Evolutionary conservation across 2,329 filamentous ascomycete genomes (phyloP), one percentile per base, ranked within the genome.

Genomic region (Tolypocladium tundrense): DNA sequence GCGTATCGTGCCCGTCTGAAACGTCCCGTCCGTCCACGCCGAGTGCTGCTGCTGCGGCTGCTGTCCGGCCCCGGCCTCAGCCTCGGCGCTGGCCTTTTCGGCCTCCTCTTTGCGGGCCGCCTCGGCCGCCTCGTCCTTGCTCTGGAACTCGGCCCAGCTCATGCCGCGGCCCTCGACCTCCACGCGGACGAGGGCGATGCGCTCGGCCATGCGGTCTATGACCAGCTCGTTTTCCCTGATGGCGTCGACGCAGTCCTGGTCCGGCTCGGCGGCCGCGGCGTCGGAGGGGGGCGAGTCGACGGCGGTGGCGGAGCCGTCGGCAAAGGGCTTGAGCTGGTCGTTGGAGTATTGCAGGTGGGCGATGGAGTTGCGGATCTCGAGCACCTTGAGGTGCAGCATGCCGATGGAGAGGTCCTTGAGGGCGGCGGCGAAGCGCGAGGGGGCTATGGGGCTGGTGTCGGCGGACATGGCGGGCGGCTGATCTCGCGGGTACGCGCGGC

Each of bases 281-380:
- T 48, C 54, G 24, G 65, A 54, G 19, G 58, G 8, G 7, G 33
- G 59, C 60, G 48, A 51, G 48, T 67, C 63, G 21, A 65, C 21
- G n/a, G 73, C 67, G 0, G 72, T 66, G 3, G 69, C 70, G 27
- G 68, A 66, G 35, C 78, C 79, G 16, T 84, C 79, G 58, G 87
- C 86, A 65, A 83, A 91, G 40, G 87, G 87, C 57, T 80, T 77
- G 59, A 91, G 84, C 70, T 91, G 84, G 62, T 81, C 80, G 74
- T 91, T 92, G 62, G 85, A 88, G 70, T 85, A 85, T 66, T 86
- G 81, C 33, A 92, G 84, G 71, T 92, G 88, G 31, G 81, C 79
- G 68, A 91, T 86, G 65, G 79, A 84, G 79, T 91, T 91, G 69
- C 83, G 84, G 61, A 92, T 79, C 71, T 92, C 89, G 68, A 88